Evolutionary conservation across 2,329 filamentous ascomycete genomes (phyloP), one percentile per base, ranked within the genome.

Genomic region (Calycina herbarum): DNA sequence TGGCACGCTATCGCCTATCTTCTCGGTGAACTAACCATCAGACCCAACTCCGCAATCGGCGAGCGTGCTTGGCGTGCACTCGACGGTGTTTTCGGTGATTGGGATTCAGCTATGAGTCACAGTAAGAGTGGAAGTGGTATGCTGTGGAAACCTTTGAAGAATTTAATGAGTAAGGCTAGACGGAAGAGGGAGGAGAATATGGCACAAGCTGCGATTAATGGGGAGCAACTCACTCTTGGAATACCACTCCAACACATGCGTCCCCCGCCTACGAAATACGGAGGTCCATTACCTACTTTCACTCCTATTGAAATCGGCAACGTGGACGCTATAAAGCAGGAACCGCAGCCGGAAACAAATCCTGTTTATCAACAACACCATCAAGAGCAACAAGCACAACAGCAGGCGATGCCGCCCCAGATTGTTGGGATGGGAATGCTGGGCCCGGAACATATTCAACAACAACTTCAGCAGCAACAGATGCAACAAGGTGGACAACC

Each of bases 71-170:
- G 80, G 80, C 66, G 72, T 17, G 76, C 76, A 2, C 68, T 81
- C 5, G 77, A 81, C 35, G 51, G 64, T n/a, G 66, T 72, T 1
- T 77, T 76, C 56, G 57, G 57, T 1, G 66, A 70, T 29, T 75
- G 73, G 73, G 70, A 63, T 24, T 64, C 59, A 5, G 65, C 64
- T 1, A 68, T 73, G 2, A 60, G 48, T 11, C 69, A 77, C 17
- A 76, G 77, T n/a, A 82, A 80, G 62, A 40, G 38, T 40, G 48
- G 48, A 4, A 82, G 81, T 61, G 83, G 85, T 2, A 84, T 86
- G 77, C 76, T 90, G 0, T 90, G 88, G 88, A 83, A 84, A 56
- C 87, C 87, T 0, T 77, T 91, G 58, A 79, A 82, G 31, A 87
- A 85, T 68, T 77, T 90, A 1, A 84, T 89, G 77, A 80, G 80